These are phyloP conservation scores for Stropharia rugosoannulata DNA, from an alignment of 768 basidiomycete genomes.

Conservation along the genomic window DNA sequence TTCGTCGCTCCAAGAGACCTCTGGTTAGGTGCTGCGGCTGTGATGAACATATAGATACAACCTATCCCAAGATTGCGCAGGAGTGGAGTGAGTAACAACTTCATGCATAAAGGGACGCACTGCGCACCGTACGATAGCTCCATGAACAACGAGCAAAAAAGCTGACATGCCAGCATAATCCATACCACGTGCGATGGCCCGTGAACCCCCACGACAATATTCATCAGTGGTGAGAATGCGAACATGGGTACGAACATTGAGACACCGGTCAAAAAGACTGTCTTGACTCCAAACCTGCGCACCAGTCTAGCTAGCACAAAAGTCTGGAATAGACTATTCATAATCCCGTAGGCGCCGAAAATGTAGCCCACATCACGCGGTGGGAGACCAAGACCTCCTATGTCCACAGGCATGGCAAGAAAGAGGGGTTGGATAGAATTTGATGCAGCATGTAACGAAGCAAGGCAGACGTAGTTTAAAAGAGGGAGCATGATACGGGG, in stretches of 20 bases:
- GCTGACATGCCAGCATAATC: constrained; percentile 25
- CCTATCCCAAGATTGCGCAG: constrained; percentile 10
- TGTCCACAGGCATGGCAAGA: constrained; percentile 50
- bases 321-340: constrained; percentile 53
- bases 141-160: constrained; percentile 27
- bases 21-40: constrained; percentile 51
- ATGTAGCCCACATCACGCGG: constrained; percentile 55
- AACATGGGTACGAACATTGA: constrained; percentile 42
- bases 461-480: constrained; percentile 54
- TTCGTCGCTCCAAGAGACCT: constrained; percentile 57
- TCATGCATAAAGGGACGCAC: not conserved
- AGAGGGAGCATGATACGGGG: constrained; percentile 51
- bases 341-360: constrained; percentile 48
- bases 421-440: constrained; percentile 48
- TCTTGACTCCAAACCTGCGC: constrained; percentile 53
- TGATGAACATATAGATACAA: constrained; percentile 45
- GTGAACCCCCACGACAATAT: constrained; percentile 33
- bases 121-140: constrained; percentile 33
- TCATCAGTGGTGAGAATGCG: constrained; percentile 50
- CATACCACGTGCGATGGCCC: constrained; percentile 26
- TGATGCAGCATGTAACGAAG: constrained; percentile 35
- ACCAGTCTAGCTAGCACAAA: constrained; percentile 53
- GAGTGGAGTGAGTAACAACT: not conserved
- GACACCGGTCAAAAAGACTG: constrained; percentile 45
- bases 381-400: constrained; percentile 58